Conservation (phyloP, 805 yeast species). For the Wickerhamiella siamensis region DNA sequence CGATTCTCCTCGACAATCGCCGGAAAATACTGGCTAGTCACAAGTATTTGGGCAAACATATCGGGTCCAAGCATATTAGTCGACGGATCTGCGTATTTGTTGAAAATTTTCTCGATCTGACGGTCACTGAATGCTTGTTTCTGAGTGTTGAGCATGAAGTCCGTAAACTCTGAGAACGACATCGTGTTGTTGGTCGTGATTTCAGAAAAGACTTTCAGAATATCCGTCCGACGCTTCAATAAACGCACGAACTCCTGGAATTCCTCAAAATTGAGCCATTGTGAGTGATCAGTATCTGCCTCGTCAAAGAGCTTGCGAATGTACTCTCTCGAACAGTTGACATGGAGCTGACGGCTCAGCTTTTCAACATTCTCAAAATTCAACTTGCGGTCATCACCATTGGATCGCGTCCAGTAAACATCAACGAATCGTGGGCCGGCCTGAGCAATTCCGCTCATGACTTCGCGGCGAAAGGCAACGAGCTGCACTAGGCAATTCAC, state of each 20-base stretch:
- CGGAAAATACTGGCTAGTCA: slow-evolving; percentile 20
- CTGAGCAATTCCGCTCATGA: slow-evolving; percentile 48
- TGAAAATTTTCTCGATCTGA: slow-evolving; percentile 23
- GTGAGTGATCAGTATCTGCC: slow-evolving; percentile 37
- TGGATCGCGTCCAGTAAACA: slow-evolving; percentile 39
- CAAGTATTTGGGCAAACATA: slow-evolving; percentile 29
- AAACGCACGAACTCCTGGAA: slow-evolving; percentile 61
- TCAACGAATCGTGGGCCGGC: slow-evolving; percentile 49
- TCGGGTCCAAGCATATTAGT: slow-evolving; percentile 15
- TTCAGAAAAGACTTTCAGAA: slow-evolving; percentile 35
- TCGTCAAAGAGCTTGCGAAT: slow-evolving; percentile 37
- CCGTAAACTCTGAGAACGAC: neutral
- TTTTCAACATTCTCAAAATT: slow-evolving; percentile 54
- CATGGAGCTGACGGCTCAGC: slow-evolving; percentile 53
- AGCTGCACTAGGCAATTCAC: slow-evolving; percentile 41
- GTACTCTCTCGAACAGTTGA: slow-evolving; percentile 46
- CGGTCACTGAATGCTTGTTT: neutral
- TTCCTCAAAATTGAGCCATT: slow-evolving; percentile 50
- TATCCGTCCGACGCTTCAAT: slow-evolving; percentile 52
- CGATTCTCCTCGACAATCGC: slow-evolving; percentile 5
- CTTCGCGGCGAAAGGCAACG: slow-evolving; percentile 40
- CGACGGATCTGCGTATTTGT: slow-evolving; percentile 24
- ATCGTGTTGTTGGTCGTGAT: neutral
- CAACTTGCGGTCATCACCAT: slow-evolving; percentile 19
- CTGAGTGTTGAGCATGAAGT: slow-evolving; percentile 3